A percentile compares a stretch with the other conserved stretches of the same genome.
phyloP scores from a whole-genome alignment of 306 rosid genomes.

The Benincasa hispida region DNA sequence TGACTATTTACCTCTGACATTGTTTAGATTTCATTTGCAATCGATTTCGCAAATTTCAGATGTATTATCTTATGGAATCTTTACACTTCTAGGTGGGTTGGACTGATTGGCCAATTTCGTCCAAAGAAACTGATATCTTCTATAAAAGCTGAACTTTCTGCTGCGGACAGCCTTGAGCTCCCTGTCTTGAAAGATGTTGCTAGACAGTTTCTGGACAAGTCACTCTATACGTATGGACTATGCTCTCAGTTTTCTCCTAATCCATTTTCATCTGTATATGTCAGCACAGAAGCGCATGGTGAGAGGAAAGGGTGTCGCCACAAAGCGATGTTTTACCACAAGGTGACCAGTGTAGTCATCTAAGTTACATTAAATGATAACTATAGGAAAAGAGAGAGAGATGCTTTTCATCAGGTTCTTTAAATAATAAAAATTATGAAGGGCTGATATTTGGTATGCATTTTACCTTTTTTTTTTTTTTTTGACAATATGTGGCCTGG shows the following conservation, averaged over 20 bases:
- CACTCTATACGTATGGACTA: conserved; percentile 57
- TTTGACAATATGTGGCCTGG: no score
- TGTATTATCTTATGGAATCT: conserved; percentile 11
- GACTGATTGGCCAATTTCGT: conserved; percentile 62
- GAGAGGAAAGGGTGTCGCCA: conserved; percentile 55
- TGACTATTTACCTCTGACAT: neutral
- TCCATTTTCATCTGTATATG: conserved; percentile 35
- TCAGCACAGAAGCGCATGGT: conserved; percentile 59
- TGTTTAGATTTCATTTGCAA: neutral
- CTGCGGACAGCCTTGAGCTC: conserved; percentile 27
- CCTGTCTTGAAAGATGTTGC: conserved; percentile 58
- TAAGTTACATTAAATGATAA: neutral
- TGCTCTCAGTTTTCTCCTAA: conserved; percentile 39
- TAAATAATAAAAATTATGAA: neutral
- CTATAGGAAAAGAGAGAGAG: neutral
- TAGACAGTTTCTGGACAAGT: conserved; percentile 54
- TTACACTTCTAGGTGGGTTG: conserved; percentile 61
- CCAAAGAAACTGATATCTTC: conserved; percentile 63
- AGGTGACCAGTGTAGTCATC: conserved; percentile 26
- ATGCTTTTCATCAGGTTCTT: neutral
- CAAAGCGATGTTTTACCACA: conserved; percentile 43
- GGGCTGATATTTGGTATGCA: neutral
- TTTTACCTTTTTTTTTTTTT: no score
- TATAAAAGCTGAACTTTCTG: conserved; percentile 47
- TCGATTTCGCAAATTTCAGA: conserved; percentile 1